Evolutionary conservation across 176 grass and related monocot species (phyloP).

Genomic region (Poa annua): DNA sequence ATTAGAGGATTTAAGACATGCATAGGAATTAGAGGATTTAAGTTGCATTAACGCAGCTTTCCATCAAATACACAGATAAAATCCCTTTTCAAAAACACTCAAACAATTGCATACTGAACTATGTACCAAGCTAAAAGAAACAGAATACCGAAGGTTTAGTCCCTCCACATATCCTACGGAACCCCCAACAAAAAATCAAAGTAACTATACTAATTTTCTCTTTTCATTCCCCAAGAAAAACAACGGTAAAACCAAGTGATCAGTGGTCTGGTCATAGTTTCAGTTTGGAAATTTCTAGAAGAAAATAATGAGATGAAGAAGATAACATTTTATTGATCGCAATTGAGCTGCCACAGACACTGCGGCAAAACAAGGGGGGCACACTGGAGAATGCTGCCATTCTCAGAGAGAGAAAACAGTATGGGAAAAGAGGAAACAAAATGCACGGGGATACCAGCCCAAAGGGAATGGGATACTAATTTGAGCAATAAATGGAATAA

Average conservation of each 20-base stretch:
- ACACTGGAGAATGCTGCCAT: conserved; percentile 27
- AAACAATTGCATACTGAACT: no score
- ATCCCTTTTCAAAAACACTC: no score
- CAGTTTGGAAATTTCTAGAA: not conserved
- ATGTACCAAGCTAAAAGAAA: no score
- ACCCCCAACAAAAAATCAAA: not conserved
- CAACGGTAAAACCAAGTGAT: not conserved
- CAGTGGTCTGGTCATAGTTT: not conserved
- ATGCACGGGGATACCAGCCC: not conserved
- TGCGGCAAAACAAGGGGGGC: not conserved
- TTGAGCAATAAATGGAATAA: conserved; percentile 33
- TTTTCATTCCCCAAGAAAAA: not conserved
- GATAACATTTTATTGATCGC: conserved; percentile 11
- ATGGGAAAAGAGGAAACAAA: not conserved
- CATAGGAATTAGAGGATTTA: no score
- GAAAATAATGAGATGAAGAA: not conserved
- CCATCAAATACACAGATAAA: not conserved
- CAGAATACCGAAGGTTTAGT: not conserved
- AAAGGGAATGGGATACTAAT: conserved; percentile 17
- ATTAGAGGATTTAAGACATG: no score
- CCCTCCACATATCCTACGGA: not conserved
- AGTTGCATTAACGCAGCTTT: not conserved
- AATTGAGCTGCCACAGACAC: conserved; percentile 3
- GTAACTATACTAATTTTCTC: not conserved
- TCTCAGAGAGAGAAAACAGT: not conserved